phyloP scores from a whole-genome alignment of 257 asterid species.

The Lithospermum erythrorhizon region DNA sequence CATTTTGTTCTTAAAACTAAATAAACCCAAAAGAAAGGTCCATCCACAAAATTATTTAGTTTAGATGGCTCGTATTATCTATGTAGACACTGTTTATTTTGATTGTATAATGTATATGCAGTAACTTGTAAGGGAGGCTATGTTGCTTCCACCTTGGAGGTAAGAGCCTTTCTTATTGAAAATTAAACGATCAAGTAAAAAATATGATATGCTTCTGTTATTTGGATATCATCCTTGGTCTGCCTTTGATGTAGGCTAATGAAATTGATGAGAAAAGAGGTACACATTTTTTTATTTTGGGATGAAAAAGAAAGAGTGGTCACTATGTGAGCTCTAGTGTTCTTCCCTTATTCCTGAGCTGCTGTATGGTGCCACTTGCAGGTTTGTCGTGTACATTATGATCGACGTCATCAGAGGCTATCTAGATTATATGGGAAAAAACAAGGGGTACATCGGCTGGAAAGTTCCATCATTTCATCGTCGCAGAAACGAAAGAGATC shows the following conservation, averaged over 20 bases:
- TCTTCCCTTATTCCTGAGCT: not conserved
- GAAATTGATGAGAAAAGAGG: too few species aligned
- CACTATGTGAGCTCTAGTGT: not conserved
- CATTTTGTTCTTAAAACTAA: not conserved
- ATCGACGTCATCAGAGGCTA: slow-evolving; percentile 40
- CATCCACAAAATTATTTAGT: too few species aligned
- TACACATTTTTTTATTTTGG: not conserved
- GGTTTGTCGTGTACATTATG: slow-evolving; percentile 76
- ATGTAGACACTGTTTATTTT: too few species aligned
- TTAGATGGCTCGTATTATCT: too few species aligned
- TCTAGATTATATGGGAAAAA: slow-evolving; percentile 34
- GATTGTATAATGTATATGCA: too few species aligned
- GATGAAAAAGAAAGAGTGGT: not conserved
- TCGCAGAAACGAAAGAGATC: slow-evolving; percentile 44
- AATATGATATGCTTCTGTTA: not conserved
- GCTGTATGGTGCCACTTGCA: slow-evolving; percentile 21
- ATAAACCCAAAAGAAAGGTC: too few species aligned
- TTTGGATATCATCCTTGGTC: too few species aligned
- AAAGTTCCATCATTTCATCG: slow-evolving; percentile 20
- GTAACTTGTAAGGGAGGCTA: too few species aligned
- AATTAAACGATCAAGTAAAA: too few species aligned
- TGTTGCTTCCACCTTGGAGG: too few species aligned
- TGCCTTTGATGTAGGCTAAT: too few species aligned
- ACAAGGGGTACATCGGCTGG: slow-evolving; percentile 21
- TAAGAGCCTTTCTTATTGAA: too few species aligned